Conservation (phyloP, 2,329 filamentous ascomycete species). For the Verruconis gallopava region DNA sequence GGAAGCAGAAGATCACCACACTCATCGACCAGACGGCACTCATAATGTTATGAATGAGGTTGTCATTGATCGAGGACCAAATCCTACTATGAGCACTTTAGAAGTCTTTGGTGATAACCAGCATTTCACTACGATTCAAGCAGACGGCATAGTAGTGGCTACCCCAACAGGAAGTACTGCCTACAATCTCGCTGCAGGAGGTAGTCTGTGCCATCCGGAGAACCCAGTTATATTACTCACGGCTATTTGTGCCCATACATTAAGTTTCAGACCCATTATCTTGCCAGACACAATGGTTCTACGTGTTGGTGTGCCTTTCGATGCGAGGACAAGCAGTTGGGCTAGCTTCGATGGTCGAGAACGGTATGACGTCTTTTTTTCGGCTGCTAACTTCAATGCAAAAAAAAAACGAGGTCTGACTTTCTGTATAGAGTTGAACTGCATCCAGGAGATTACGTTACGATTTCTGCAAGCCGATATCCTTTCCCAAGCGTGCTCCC, state of each 20-base stretch:
- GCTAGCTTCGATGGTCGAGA: constrained; percentile 96
- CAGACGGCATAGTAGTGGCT: constrained; percentile 85
- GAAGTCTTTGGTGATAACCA: constrained; percentile 93
- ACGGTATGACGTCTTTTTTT: constrained; percentile 35
- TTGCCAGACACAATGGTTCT: constrained; percentile 92
- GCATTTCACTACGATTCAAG: constrained; percentile 86
- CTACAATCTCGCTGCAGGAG: constrained; percentile 92
- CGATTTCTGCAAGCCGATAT: constrained; percentile 66
- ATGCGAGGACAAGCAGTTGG: constrained; percentile 80
- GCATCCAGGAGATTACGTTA: constrained; percentile 68
- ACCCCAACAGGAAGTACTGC: constrained; percentile 92
- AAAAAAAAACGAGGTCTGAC: not conserved
- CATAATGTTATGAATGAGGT: constrained; percentile 92
- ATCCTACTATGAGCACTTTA: constrained; percentile 82
- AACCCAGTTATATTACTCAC: constrained; percentile 94
- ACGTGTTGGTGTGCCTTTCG: constrained; percentile 85
- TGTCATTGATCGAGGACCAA: constrained; percentile 89
- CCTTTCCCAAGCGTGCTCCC: constrained; percentile 69
- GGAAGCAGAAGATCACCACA: constrained; percentile 70
- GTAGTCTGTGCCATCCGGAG: constrained; percentile 86
- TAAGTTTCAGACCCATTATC: constrained; percentile 94
- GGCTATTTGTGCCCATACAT: constrained; percentile 85
- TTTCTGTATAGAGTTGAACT: constrained; percentile 44
- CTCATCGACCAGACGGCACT: constrained; percentile 71
- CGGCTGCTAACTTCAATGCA: not conserved